Evolutionary conservation across 345 rosid genomes (phyloP).

Genomic region (Bruguiera parviflora): DNA sequence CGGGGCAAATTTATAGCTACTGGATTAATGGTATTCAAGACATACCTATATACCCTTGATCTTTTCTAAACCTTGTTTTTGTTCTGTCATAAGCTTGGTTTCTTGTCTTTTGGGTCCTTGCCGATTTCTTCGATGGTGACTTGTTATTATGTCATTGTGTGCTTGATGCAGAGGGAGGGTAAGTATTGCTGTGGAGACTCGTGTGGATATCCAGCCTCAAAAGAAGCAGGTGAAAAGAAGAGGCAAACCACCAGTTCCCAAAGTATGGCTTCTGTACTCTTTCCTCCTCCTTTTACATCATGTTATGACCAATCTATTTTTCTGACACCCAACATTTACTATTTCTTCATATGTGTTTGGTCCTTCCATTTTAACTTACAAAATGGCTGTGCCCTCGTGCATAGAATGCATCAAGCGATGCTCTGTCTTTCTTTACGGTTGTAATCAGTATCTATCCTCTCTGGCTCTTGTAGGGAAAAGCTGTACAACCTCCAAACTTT

Average conservation of each 20-base stretch:
- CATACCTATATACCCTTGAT: neutral
- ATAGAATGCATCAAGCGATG: neutral
- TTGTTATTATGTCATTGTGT: slow-evolving; percentile 24
- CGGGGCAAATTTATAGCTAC: neutral
- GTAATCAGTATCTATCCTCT: neutral
- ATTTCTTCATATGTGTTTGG: neutral
- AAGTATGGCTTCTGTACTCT: slow-evolving; percentile 2
- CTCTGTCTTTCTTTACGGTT: neutral
- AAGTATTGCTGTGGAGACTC: slow-evolving; percentile 71
- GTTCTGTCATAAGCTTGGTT: neutral
- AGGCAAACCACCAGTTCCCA: slow-evolving; percentile 68
- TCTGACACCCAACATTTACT: neutral
- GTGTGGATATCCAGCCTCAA: slow-evolving; percentile 43
- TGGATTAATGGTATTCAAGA: neutral
- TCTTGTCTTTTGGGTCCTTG: neutral
- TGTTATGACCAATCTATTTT: neutral
- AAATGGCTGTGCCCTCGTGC: no score
- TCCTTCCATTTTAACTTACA: neutral
- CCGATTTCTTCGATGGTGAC: neutral
- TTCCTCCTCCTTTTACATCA: neutral
- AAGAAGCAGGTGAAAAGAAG: slow-evolving; percentile 51
- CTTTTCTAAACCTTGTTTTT: neutral
- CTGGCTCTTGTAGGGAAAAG: slow-evolving; percentile 46
- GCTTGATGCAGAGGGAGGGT: slow-evolving; percentile 64
- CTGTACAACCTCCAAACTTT: slow-evolving; percentile 44